A percentile compares a stretch with the other conserved stretches of the same genome.
Evolutionary conservation across 208 protist species (phyloP).

Genomic region (Strigomonas culicis): DNA sequence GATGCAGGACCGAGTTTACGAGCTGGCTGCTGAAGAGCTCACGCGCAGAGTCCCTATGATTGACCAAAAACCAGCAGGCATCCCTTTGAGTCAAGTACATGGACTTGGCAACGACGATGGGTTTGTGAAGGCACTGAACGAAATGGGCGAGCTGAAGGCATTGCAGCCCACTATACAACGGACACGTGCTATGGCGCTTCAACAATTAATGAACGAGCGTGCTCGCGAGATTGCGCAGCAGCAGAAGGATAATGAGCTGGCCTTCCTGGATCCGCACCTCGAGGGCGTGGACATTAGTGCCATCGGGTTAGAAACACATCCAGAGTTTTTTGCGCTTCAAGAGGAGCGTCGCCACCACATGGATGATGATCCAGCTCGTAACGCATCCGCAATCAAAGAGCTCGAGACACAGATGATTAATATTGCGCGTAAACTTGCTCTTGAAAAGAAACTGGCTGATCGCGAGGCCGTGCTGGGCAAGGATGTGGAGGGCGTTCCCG

Average conservation of each 20-base stretch:
- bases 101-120: conserved; percentile 37
- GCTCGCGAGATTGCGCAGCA: conserved; percentile 19
- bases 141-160: conserved; percentile 12
- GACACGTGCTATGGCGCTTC: conserved; percentile 1
- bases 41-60: conserved; percentile 24
- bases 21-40: conserved; percentile 37
- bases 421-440: conserved; percentile 40
- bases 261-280: conserved; percentile 61
- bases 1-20: conserved; percentile 45
- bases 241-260: conserved; percentile 21
- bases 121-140: conserved; percentile 19
- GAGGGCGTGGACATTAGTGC: conserved; percentile 63
- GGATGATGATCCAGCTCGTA: conserved; percentile 24
- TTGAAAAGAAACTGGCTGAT: conserved; percentile 13
- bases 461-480: conserved; percentile 43
- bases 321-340: conserved; percentile 47
- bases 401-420: conserved; percentile 51
- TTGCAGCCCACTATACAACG: neutral
- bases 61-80: conserved; percentile 31
- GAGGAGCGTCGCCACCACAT: conserved; percentile 39
- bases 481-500: conserved; percentile 40
- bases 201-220: conserved; percentile 17
- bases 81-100: conserved; percentile 44
- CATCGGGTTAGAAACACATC: conserved; percentile 47
- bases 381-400: conserved; percentile 26